Evolutionary conservation across 371 early-diverging fungal genomes (phyloP).

Genomic region (Apophysomyces trapeziformis): DNA sequence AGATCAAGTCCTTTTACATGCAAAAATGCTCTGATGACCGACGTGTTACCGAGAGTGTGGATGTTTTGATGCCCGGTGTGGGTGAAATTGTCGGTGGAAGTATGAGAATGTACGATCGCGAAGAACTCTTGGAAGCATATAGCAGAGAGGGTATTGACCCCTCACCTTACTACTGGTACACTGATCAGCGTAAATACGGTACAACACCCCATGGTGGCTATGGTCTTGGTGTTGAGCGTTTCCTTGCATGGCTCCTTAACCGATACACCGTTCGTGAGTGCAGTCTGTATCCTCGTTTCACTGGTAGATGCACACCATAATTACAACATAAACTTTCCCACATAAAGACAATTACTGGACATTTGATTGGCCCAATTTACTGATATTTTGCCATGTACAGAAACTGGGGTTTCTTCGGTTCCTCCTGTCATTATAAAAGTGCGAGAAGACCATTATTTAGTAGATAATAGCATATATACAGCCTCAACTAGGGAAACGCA

Average conservation of each 20-base stretch:
- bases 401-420: too few species aligned
- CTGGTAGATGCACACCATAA: constrained; percentile 89
- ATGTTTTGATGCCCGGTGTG: constrained; percentile 99
- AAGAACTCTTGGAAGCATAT: constrained; percentile 94
- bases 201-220: constrained; percentile 99
- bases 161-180: constrained; percentile 98
- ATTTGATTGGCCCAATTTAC: too few species aligned
- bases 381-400: too few species aligned
- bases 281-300: constrained; percentile 96
- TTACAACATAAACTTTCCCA: not conserved
- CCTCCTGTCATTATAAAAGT: too few species aligned
- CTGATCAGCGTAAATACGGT: constrained; percentile 99
- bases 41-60: constrained; percentile 95
- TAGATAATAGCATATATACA: too few species aligned
- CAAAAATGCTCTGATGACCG: constrained; percentile 84
- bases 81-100: constrained; percentile 99
- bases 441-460: too few species aligned
- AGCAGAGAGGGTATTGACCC: constrained; percentile 97
- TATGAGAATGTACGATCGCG: constrained; percentile 96
- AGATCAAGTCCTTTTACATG: constrained; percentile 99
- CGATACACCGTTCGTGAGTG: constrained; percentile 94
- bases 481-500: too few species aligned
- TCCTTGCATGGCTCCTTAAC: constrained; percentile 97
- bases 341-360: too few species aligned
- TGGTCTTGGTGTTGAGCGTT: constrained; percentile 99